Conservation (phyloP, 2,329 filamentous ascomycete species). For the Pleochaeta shiraiana region DNA sequence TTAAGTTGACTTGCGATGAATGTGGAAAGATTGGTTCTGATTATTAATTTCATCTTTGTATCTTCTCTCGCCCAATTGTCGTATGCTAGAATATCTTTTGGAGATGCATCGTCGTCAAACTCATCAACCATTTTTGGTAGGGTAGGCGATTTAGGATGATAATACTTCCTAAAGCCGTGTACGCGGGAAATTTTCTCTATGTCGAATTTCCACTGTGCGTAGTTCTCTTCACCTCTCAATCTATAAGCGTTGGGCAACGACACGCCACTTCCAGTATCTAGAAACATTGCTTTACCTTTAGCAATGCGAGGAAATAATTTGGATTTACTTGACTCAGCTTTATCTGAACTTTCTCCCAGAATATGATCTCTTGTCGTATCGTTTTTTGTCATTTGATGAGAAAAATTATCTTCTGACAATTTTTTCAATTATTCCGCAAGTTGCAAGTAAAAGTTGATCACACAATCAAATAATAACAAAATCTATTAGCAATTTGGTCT, state of each 20-base stretch:
- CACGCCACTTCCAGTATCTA: not conserved
- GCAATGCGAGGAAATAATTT: not conserved
- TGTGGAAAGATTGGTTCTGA: not conserved
- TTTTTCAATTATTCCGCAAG: not conserved
- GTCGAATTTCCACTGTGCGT: not conserved
- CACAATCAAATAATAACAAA: not conserved
- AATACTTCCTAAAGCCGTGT: no score
- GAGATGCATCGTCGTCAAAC: no score
- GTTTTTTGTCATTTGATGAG: not conserved
- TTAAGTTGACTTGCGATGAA: not conserved
- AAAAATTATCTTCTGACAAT: not conserved
- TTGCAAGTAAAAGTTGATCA: not conserved
- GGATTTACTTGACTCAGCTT: not conserved
- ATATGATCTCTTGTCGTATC: not conserved
- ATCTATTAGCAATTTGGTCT: no score
- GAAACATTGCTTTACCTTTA: conserved; percentile 2
- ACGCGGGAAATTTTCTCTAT: not conserved
- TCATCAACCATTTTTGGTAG: not conserved
- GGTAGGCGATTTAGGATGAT: not conserved
- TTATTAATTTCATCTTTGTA: not conserved
- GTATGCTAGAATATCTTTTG: not conserved
- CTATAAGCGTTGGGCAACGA: not conserved
- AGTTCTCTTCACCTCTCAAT: conserved; percentile 3
- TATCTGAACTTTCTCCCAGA: not conserved
- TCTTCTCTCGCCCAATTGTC: not conserved